Evolutionary conservation across 192 early-diverging fungal species (phyloP).

Genomic region (Coemansia nantahalensis): DNA sequence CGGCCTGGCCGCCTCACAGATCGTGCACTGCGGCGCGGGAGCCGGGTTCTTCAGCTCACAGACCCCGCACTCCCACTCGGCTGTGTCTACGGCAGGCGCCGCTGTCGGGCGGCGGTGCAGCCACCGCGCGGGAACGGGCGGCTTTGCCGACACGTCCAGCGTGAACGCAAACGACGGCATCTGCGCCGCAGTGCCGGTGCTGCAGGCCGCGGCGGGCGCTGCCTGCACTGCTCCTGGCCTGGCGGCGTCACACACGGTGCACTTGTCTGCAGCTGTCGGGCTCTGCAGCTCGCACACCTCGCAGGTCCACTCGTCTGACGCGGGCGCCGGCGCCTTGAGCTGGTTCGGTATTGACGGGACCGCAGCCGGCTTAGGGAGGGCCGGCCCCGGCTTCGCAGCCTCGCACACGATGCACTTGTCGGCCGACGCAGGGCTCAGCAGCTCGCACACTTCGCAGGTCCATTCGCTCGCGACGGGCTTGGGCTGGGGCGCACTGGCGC

Average conservation of each 20-base stretch:
- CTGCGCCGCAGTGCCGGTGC: too few species aligned
- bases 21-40: constrained; percentile 11
- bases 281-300: constrained; percentile 15
- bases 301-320: constrained; percentile 26
- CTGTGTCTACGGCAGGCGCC: not conserved
- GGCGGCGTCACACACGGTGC: constrained; percentile 21
- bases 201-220: too few species aligned
- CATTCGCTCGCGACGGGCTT: too few species aligned
- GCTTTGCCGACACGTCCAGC: constrained; percentile 27
- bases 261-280: constrained; percentile 9
- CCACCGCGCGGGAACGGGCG: constrained; percentile 4
- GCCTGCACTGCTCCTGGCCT: constrained; percentile 13
- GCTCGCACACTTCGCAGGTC: constrained; percentile 27
- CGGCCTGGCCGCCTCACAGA: constrained; percentile 28
- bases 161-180: constrained; percentile 19
- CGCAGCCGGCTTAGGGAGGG: not conserved
- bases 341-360: too few species aligned
- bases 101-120: not conserved
- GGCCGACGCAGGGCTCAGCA: constrained; percentile 11
- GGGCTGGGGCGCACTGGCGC: too few species aligned
- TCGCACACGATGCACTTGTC: constrained; percentile 30
- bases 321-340: not conserved
- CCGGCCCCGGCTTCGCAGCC: constrained; percentile 4
- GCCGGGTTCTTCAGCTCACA: constrained; percentile 21
- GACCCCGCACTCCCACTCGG: constrained; percentile 19